Conservation (phyloP, 257 asterid species). For the Primulina eburnea region DNA sequence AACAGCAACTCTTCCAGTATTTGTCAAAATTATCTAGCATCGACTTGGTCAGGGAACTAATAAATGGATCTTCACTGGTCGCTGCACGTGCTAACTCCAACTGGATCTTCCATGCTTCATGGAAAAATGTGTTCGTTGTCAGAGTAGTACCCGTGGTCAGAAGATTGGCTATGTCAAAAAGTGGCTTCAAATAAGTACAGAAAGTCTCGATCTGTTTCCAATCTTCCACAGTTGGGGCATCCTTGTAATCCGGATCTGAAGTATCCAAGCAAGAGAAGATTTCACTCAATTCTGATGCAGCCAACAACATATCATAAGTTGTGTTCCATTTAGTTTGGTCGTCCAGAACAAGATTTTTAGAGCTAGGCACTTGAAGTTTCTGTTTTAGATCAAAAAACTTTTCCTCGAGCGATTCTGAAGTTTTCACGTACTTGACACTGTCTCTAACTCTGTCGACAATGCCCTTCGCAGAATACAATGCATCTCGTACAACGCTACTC, state of each 20-base stretch:
- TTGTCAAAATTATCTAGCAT: constrained; percentile 79
- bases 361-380: constrained; percentile 93
- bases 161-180: constrained; percentile 75
- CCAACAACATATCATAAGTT: constrained; percentile 83
- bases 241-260: constrained; percentile 74
- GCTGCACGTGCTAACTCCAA: constrained; percentile 79
- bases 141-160: constrained; percentile 47
- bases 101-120: constrained; percentile 95
- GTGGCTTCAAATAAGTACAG: constrained; percentile 58
- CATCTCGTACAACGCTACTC: constrained; percentile 63
- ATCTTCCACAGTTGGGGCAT: constrained; percentile 59
- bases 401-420: constrained; percentile 83
- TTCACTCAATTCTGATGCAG: constrained; percentile 83
- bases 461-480: constrained; percentile 44
- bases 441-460: constrained; percentile 74
- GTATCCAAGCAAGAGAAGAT: constrained; percentile 85
- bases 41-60: constrained; percentile 50
- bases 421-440: constrained; percentile 88
- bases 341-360: constrained; percentile 66
- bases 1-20: constrained; percentile 83
- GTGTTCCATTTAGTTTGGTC: constrained; percentile 87
- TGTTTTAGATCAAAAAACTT: constrained; percentile 75
- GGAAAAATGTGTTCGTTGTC: constrained; percentile 81
- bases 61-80: constrained; percentile 59
- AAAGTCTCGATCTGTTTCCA: constrained; percentile 75